These are phyloP conservation scores for Rhizopus sp. DNA, from an alignment of 371 early-diverging fungal species.

Conservation along the genomic window DNA sequence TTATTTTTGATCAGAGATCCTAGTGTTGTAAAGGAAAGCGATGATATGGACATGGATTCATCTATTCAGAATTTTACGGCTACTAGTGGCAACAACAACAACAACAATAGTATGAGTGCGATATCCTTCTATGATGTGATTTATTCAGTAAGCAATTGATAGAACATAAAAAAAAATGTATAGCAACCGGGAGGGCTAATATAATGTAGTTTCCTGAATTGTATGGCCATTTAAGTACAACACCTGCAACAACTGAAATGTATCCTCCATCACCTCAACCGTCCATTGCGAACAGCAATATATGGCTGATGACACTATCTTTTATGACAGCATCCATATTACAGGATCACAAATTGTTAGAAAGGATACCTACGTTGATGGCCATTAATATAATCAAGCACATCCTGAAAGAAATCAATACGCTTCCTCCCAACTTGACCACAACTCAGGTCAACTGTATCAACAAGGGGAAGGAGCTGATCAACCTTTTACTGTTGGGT, in stretches of 20 bases:
- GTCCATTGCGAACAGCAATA: constrained; percentile 37
- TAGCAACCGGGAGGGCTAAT: background rate
- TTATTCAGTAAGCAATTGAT: constrained; percentile 35
- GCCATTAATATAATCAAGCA: constrained; percentile 56
- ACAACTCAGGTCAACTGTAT: constrained; percentile 42
- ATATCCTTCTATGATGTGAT: constrained; percentile 49
- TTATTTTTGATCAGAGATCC: constrained; percentile 34
- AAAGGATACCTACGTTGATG: constrained; percentile 42
- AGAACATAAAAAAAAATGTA: background rate
- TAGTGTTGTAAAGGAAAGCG: background rate
- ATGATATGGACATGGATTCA: background rate
- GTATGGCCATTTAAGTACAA: constrained; percentile 48
- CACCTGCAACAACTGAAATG: constrained; percentile 12
- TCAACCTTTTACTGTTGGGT: constrained; percentile 48
- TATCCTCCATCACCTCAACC: constrained; percentile 30
- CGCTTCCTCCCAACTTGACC: constrained; percentile 40
- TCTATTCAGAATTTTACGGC: constrained; percentile 1
- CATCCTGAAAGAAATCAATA: constrained; percentile 48
- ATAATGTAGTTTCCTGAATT: constrained; percentile 44
- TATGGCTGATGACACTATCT: constrained; percentile 47
- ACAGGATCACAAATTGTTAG: constrained; percentile 44
- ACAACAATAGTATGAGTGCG: constrained; percentile 17
- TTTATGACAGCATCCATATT: constrained; percentile 40
- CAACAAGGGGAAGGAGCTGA: constrained; percentile 50
- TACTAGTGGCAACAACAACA: background rate